A percentile compares a stretch with the other conserved stretches of the same genome.
phyloP scores from a whole-genome alignment of 495 filamentous ascomycete genomes.

The Glonium stellatum region DNA sequence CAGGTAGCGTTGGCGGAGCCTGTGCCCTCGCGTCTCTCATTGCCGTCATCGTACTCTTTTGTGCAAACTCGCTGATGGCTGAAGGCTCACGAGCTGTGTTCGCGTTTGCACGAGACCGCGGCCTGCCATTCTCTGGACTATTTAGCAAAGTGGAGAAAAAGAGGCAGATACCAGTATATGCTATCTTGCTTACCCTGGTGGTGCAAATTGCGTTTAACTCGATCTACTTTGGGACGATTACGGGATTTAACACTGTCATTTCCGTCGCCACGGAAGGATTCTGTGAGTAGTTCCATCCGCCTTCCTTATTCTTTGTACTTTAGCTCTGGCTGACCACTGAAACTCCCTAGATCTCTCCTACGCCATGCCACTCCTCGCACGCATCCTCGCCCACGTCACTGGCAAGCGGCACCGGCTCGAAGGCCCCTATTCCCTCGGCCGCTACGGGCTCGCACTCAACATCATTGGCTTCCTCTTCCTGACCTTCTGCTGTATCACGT shows the following conservation, averaged over 20 bases:
- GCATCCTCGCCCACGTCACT: conserved; percentile 45
- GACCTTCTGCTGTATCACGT: conserved; percentile 49
- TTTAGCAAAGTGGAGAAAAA: conserved; percentile 40
- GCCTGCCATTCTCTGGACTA: conserved; percentile 42
- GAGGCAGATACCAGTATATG: conserved; percentile 45
- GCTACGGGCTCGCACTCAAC: conserved; percentile 39
- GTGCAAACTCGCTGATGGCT: conserved; percentile 40
- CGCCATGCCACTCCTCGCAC: conserved; percentile 48
- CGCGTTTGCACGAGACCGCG: conserved; percentile 45
- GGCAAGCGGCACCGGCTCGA: conserved; percentile 37
- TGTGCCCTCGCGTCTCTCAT: conserved; percentile 40
- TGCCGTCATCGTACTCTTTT: conserved; percentile 39
- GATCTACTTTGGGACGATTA: conserved; percentile 53
- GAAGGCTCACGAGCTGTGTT: conserved; percentile 42
- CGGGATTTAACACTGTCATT: conserved; percentile 52
- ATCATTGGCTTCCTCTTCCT: conserved; percentile 47
- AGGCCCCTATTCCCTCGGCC: conserved; percentile 41
- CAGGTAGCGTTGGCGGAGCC: conserved; percentile 38
- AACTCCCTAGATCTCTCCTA: conserved; percentile 50
- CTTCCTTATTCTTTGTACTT: neutral
- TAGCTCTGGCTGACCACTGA: conserved; percentile 1
- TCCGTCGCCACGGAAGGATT: conserved; percentile 53
- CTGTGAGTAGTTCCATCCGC: conserved; percentile 37
- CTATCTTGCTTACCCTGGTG: conserved; percentile 42
- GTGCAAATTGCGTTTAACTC: conserved; percentile 51